Conservation (phyloP, 1,284 basidiomycete species). For the Heterobasidion parviporum region DNA sequence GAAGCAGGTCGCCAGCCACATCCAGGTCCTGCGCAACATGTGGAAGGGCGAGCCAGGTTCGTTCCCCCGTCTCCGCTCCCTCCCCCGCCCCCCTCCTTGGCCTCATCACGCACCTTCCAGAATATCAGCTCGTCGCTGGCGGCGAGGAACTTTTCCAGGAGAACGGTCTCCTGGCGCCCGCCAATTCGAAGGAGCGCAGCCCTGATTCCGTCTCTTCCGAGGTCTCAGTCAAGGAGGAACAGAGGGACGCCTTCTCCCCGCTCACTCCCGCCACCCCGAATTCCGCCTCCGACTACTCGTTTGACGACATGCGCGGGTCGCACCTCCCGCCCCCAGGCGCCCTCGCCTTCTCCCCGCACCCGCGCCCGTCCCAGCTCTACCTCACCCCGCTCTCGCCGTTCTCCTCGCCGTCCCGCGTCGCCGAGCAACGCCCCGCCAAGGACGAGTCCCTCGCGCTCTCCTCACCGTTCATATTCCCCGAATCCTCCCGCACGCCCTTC, state of each 20-base stretch:
- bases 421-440: slow-evolving; percentile 3
- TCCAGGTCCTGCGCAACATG: slow-evolving; percentile 77
- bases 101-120: slow-evolving; percentile 22
- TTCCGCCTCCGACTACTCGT: slow-evolving; percentile 2
- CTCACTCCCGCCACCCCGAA: slow-evolving; percentile 4
- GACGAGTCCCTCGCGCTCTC: slow-evolving; percentile 4
- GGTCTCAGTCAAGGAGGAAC: slow-evolving; percentile 12
- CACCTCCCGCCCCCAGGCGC: slow-evolving; percentile 1
- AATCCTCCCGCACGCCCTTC: slow-evolving; percentile 1
- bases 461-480: slow-evolving; percentile 5
- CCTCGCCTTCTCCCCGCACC: not conserved
- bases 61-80: slow-evolving; percentile 10
- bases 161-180: slow-evolving; percentile 28
- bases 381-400: slow-evolving; percentile 2
- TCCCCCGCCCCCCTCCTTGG: not conserved
- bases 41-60: slow-evolving; percentile 73
- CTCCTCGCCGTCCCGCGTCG: not conserved
- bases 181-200: slow-evolving; percentile 12
- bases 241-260: slow-evolving; percentile 2
- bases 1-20: slow-evolving; percentile 79
- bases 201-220: slow-evolving; percentile 4
- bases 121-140: slow-evolving; percentile 60
- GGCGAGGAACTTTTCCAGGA: slow-evolving; percentile 63
- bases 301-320: slow-evolving; percentile 1
- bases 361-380: not conserved